Percentiles rank a stretch among this genome's conserved stretches.
Conservation (phyloP, 108 stramenopile species). For the Mayamaea pseudoterrestris region DNA sequence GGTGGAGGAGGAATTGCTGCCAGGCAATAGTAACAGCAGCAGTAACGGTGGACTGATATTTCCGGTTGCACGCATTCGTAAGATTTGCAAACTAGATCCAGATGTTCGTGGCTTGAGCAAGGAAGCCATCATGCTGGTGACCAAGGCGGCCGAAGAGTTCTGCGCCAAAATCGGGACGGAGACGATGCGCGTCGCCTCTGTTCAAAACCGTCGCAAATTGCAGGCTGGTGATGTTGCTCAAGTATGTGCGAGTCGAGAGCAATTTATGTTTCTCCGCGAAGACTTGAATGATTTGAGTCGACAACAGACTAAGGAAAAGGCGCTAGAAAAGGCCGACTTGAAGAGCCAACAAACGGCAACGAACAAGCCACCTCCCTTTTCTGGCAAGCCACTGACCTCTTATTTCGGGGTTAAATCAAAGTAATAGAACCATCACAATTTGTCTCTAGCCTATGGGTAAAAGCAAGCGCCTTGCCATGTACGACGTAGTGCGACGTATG, state of each 20-base stretch:
- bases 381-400: too few species aligned
- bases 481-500: too few species aligned
- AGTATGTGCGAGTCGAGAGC: constrained; percentile 51
- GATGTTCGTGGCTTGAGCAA: constrained; percentile 73
- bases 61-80: constrained; percentile 74
- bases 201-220: constrained; percentile 69
- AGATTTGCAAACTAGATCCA: constrained; percentile 79
- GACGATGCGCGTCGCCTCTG: constrained; percentile 44
- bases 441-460: too few species aligned
- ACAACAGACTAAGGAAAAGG: too few species aligned
- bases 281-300: constrained; percentile 49
- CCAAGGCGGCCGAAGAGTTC: constrained; percentile 73
- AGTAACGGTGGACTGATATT: constrained; percentile 10
- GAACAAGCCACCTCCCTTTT: too few species aligned
- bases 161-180: constrained; percentile 48
- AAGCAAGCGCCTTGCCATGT: too few species aligned
- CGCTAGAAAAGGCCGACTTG: too few species aligned
- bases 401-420: too few species aligned
- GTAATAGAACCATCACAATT: too few species aligned
- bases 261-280: constrained; percentile 55
- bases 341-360: too few species aligned
- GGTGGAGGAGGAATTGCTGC: constrained; percentile 1
- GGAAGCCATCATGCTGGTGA: constrained; percentile 63
- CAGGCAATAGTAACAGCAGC: constrained; percentile 1
- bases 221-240: constrained; percentile 62